Conservation (phyloP, 2,329 filamentous ascomycete species). For the Helotiales sp. region DNA sequence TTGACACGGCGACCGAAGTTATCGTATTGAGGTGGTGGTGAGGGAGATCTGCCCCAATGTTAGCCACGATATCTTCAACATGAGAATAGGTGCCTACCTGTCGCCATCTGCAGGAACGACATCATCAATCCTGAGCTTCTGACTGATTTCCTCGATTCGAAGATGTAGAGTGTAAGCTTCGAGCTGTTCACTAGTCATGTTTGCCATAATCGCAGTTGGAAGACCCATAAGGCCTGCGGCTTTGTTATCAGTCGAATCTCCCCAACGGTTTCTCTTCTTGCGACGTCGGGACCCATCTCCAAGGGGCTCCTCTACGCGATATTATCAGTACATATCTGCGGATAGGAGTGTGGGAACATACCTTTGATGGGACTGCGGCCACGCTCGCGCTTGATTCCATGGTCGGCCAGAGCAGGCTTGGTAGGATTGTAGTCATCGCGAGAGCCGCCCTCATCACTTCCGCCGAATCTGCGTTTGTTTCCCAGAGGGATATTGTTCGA, state of each 20-base stretch:
- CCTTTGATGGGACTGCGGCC: slow-evolving; percentile 88
- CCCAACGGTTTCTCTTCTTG: slow-evolving; percentile 99
- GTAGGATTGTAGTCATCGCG: slow-evolving; percentile 29
- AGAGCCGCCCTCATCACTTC: slow-evolving; percentile 52
- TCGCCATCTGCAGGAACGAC: slow-evolving; percentile 96
- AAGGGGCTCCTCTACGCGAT: slow-evolving; percentile 31
- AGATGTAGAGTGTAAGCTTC: slow-evolving; percentile 96
- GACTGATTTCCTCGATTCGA: slow-evolving; percentile 97
- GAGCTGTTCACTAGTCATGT: slow-evolving; percentile 98
- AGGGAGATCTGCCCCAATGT: slow-evolving; percentile 73
- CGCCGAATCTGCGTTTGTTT: slow-evolving; percentile 76
- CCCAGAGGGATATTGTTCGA: slow-evolving; percentile 98
- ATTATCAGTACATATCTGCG: slow-evolving; percentile 14
- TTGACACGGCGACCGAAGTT: slow-evolving; percentile 99
- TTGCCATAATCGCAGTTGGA: slow-evolving; percentile 91
- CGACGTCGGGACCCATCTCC: slow-evolving; percentile 79
- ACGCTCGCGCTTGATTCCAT: slow-evolving; percentile 72
- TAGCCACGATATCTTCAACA: slow-evolving; percentile 12
- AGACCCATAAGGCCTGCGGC: slow-evolving; percentile 96
- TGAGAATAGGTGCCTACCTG: slow-evolving; percentile 60
- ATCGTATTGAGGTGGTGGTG: slow-evolving; percentile 94
- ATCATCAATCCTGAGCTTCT: slow-evolving; percentile 98
- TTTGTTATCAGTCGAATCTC: slow-evolving; percentile 96
- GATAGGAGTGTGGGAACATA: slow-evolving; percentile 42
- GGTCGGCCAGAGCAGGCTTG: slow-evolving; percentile 31